These are phyloP conservation scores for Fusarium secorum DNA, from an alignment of 2,329 filamentous ascomycete genomes.

Conservation along the genomic window DNA sequence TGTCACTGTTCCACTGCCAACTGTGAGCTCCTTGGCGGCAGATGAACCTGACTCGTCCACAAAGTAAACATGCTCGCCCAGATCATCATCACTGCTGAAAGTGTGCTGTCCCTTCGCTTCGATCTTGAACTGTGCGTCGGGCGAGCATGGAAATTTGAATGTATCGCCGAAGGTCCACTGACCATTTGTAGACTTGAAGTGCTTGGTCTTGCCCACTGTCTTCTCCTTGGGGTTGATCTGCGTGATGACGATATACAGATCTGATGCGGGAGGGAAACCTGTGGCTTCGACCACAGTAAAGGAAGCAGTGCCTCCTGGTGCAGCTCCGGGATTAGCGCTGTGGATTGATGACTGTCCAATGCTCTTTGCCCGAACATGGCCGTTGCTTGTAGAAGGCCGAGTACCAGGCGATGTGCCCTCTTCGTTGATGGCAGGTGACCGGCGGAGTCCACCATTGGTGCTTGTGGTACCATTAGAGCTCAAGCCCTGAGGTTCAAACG, in stretches of 20 bases:
- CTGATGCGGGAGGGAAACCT: constrained; percentile 77
- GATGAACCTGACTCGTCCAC: constrained; percentile 79
- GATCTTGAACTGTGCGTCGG: constrained; percentile 87
- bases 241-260: constrained; percentile 79
- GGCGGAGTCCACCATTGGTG: constrained; percentile 50
- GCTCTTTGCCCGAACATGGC: constrained; percentile 64
- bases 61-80: constrained; percentile 89
- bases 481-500: constrained; percentile 50
- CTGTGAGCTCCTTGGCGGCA: constrained; percentile 75
- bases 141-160: constrained; percentile 78
- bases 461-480: constrained; percentile 48
- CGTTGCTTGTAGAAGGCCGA: constrained; percentile 41
- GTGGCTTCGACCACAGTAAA: constrained; percentile 82
- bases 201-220: constrained; percentile 90
- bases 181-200: constrained; percentile 76
- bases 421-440: constrained; percentile 50
- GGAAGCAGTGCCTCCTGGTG: constrained; percentile 76
- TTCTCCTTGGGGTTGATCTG: constrained; percentile 75
- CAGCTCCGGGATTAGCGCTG: constrained; percentile 66
- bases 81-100: constrained; percentile 81
- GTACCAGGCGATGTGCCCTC: constrained; percentile 41
- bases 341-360: constrained; percentile 71
- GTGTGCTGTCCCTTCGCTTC: constrained; percentile 85
- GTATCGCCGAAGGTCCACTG: constrained; percentile 77
- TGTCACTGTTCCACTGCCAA: constrained; percentile 76